Conservation (phyloP, 306 rosid genomes). For the barrel medic (Medicago truncatula) region MtrunA17r5.0-ANR NC_053043.1:48804501-48805000, state of each 20-base stretch:
- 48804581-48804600: constrained; percentile 67
- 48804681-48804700: background rate
- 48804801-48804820: constrained; percentile 70
- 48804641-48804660: constrained; percentile 19
- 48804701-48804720: constrained; percentile 50
- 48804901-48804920: constrained; percentile 75
- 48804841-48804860: constrained; percentile 64
- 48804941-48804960: constrained; percentile 83
- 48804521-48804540: constrained; percentile 68
- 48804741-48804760: constrained; percentile 58
- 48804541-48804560: constrained; percentile 59
- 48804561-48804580: constrained; percentile 76
- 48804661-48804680: too few relatives aligned
- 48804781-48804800: constrained; percentile 89
- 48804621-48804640: constrained; percentile 68
- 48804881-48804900: constrained; percentile 72
- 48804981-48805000: constrained; percentile 59
- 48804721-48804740: constrained; percentile 73
- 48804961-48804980: constrained; percentile 61
- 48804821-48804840: constrained; percentile 71
- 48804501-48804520: constrained; percentile 64
- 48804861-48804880: constrained; percentile 51
- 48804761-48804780: constrained; percentile 70
- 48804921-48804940: constrained; percentile 76
- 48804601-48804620: constrained; percentile 71